phyloP scores from a whole-genome alignment of 1,284 basidiomycete species.

The Dichomitus squalens region DNA sequence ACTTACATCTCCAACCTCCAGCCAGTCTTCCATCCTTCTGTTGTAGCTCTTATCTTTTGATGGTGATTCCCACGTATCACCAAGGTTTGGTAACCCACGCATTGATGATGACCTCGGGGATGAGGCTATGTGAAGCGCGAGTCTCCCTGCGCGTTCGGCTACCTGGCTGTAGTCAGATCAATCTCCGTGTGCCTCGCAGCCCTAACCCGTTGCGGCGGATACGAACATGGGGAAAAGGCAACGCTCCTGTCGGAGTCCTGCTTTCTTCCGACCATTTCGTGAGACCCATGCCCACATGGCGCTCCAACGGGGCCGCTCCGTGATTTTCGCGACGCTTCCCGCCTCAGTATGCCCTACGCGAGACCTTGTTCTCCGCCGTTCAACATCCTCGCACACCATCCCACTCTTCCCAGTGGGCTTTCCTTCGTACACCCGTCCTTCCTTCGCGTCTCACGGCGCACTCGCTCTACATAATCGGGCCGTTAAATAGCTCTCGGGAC shows the following conservation, averaged over 20 bases:
- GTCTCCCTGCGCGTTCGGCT: conserved; percentile 3
- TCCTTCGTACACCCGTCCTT: not conserved
- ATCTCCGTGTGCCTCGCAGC: conserved; percentile 35
- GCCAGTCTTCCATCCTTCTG: too few species aligned
- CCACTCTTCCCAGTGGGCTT: not conserved
- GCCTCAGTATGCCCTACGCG: not conserved
- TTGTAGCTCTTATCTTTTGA: too few species aligned
- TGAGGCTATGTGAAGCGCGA: not conserved
- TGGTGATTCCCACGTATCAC: too few species aligned
- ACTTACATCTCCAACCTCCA: too few species aligned
- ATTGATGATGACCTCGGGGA: not conserved
- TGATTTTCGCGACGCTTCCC: conserved; percentile 11
- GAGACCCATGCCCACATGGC: conserved; percentile 7
- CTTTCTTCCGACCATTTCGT: conserved; percentile 22
- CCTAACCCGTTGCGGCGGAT: conserved; percentile 22
- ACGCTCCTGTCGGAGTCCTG: conserved; percentile 1
- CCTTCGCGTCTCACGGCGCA: not conserved
- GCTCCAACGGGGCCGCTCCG: conserved; percentile 4
- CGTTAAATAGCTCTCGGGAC: conserved; percentile 1
- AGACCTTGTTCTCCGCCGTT: conserved; percentile 6
- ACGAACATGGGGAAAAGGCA: conserved; percentile 11
- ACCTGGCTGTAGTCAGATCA: conserved; percentile 9
- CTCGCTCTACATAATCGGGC: conserved; percentile 4
- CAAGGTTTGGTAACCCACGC: too few species aligned
- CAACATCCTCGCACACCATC: not conserved